Conservation (phyloP, 179 eudicot species). For the Silene noctiflora region DNA sequence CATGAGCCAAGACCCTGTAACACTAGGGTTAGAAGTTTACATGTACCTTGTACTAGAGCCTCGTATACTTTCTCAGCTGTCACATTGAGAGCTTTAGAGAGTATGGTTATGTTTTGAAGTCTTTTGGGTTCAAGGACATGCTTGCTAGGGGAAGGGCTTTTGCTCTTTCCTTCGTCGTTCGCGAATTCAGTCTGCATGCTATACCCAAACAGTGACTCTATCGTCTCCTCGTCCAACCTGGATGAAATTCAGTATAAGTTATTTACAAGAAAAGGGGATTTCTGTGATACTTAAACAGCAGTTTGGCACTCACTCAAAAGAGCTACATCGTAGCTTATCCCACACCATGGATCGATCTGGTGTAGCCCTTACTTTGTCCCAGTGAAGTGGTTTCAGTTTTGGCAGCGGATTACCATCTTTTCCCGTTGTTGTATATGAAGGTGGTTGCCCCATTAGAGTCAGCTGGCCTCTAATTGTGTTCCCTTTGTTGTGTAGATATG, state of each 20-base stretch:
- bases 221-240: conserved; percentile 95
- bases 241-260: conserved; percentile 8
- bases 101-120: conserved; percentile 84
- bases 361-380: conserved; percentile 96
- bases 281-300: neutral
- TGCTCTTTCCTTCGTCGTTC: conserved; percentile 69
- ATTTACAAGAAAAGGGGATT: neutral
- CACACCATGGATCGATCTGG: conserved; percentile 86
- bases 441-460: conserved; percentile 47
- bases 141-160: conserved; percentile 76
- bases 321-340: conserved; percentile 86
- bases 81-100: conserved; percentile 79
- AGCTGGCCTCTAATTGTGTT: conserved; percentile 45
- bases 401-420: conserved; percentile 85
- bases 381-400: conserved; percentile 95
- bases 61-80: conserved; percentile 71
- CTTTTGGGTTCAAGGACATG: conserved; percentile 91
- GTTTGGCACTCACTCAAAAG: conserved; percentile 74
- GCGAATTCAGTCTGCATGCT: conserved; percentile 53
- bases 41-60: conserved; percentile 67
- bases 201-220: conserved; percentile 87
- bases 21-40: neutral
- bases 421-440: conserved; percentile 39
- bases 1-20: neutral
- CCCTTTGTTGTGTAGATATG: conserved; percentile 31